phyloP scores from a whole-genome alignment of 768 basidiomycete species.

The Calvatia gigantea region DNA sequence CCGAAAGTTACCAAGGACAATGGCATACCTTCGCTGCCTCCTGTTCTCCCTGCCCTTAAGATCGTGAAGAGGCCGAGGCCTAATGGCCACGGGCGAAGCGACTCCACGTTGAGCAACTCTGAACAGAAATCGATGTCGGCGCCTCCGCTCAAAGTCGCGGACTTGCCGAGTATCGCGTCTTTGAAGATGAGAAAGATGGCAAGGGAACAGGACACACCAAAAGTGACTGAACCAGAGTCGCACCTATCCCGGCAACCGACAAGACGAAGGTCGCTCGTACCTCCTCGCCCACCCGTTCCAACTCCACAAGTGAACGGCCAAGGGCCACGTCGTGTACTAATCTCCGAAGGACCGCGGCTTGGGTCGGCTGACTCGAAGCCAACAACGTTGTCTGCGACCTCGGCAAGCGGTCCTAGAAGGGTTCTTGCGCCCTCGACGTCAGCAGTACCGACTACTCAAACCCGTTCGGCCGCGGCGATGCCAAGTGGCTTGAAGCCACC shows the following conservation, averaged over 20 bases:
- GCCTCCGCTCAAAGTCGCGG: not conserved
- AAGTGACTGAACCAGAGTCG: not conserved
- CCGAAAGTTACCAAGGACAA: slow-evolving; percentile 7
- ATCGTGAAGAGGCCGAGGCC: slow-evolving; percentile 41
- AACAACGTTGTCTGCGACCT: slow-evolving; percentile 11
- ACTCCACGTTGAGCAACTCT: not conserved
- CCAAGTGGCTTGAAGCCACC: slow-evolving; percentile 23
- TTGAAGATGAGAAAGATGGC: not conserved
- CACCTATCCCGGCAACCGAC: not conserved
- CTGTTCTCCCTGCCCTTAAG: slow-evolving; percentile 39
- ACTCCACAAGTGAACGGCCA: not conserved
- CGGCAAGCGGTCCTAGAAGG: slow-evolving; percentile 1
- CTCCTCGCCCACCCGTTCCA: not conserved
- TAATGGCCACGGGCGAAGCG: slow-evolving; percentile 1
- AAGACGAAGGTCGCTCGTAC: not conserved
- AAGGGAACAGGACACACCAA: not conserved
- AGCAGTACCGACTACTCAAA: not conserved
- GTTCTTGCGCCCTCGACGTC: not conserved
- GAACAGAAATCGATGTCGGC: not conserved
- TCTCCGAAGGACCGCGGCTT: slow-evolving; percentile 24
- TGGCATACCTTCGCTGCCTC: slow-evolving; percentile 21
- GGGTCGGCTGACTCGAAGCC: slow-evolving; percentile 14
- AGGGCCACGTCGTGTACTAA: slow-evolving; percentile 28
- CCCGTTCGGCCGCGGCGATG: not conserved
- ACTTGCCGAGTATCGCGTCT: not conserved